A percentile compares a stretch with the other conserved stretches of the same genome.
Conservation (phyloP, 805 yeast species). For the Wickerhamomyces sydowiorum region DNA sequence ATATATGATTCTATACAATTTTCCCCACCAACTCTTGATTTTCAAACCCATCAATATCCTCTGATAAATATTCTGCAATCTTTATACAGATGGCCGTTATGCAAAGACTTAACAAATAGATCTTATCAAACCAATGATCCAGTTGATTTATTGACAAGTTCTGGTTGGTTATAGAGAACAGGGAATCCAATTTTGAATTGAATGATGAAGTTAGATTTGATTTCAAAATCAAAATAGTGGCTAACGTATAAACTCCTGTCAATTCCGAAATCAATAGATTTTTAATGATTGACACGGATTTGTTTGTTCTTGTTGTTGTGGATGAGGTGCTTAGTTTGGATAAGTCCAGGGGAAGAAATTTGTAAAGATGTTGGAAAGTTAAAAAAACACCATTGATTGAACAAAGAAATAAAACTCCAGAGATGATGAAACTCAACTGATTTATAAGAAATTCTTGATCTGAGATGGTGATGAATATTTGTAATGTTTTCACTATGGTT, state of each 20-base stretch:
- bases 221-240: constrained; percentile 33
- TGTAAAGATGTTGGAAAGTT: constrained; percentile 50
- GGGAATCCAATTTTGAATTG: constrained; percentile 24
- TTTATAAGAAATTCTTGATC: constrained; percentile 31
- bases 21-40: constrained; percentile 7
- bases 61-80: constrained; percentile 13
- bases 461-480: constrained; percentile 26
- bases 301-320: constrained; percentile 4
- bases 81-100: constrained; percentile 20
- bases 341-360: constrained; percentile 30
- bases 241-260: constrained; percentile 32
- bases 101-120: constrained; percentile 27
- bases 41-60: constrained; percentile 18
- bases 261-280: constrained; percentile 32
- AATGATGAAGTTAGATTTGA: constrained; percentile 31
- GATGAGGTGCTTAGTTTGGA: constrained; percentile 15
- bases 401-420: constrained; percentile 54
- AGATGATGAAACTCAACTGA: constrained; percentile 41
- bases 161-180: constrained; percentile 24
- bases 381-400: constrained; percentile 60
- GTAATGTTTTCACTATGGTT: constrained; percentile 28
- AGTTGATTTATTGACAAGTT: constrained; percentile 21
- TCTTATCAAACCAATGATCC: constrained; percentile 36
- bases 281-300: constrained; percentile 31
- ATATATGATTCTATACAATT: constrained; percentile 5